These are phyloP conservation scores for Pyrenochaeta sp. DNA, from an alignment of 2,329 filamentous ascomycete species.

Conservation along the genomic window DNA sequence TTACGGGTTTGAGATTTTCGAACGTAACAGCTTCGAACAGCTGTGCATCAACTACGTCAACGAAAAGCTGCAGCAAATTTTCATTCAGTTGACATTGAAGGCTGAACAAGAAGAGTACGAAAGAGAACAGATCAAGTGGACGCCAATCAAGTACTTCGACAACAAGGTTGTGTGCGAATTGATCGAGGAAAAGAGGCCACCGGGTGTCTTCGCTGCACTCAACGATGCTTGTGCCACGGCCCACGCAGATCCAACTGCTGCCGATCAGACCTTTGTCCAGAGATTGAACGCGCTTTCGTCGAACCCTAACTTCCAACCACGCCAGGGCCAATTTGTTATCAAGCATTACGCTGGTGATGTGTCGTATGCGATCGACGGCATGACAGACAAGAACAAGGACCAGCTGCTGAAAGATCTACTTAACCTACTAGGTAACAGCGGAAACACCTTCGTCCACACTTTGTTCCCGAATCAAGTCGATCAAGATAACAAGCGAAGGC, in stretches of 20 bases:
- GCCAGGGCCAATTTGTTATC: conserved; percentile 96
- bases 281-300: conserved; percentile 85
- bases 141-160: conserved; percentile 98
- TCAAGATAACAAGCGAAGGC: conserved; percentile 92
- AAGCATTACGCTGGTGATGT: conserved; percentile 99
- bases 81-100: conserved; percentile 96
- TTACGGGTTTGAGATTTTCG: conserved; percentile 98
- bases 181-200: conserved; percentile 89
- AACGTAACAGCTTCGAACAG: conserved; percentile 98
- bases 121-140: conserved; percentile 96
- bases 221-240: conserved; percentile 99
- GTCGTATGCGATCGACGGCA: conserved; percentile 90
- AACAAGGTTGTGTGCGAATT: conserved; percentile 98
- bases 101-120: conserved; percentile 98
- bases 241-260: conserved; percentile 91
- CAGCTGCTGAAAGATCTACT: conserved; percentile 93
- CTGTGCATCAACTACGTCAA: conserved; percentile 99
- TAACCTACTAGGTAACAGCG: conserved; percentile 82
- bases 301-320: conserved; percentile 87
- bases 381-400: conserved; percentile 99
- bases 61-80: conserved; percentile 98
- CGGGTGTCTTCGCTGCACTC: conserved; percentile 91
- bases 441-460: conserved; percentile 84
- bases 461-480: conserved; percentile 94
- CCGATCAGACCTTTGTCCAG: conserved; percentile 95